Base-by-base conservation (phyloP, 2,329 filamentous ascomycete genomes). In the Fusarium cicatricum region DNA sequence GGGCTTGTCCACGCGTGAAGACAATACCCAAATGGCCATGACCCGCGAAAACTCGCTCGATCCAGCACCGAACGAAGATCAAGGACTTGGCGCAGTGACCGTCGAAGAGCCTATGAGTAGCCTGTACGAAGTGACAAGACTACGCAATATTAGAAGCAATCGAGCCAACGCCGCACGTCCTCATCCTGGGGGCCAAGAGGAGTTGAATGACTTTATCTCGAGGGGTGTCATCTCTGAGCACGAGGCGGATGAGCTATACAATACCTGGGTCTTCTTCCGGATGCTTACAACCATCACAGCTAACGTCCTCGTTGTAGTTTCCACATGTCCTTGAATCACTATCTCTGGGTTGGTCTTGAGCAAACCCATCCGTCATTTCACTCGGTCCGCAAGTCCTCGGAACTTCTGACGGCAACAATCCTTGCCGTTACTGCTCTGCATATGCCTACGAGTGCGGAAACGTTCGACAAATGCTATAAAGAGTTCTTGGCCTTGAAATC, bases 341-440 rank as follows among this genome's bases (percentile, higher is more conserved):
- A 62, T 15, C 55, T 62, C 10, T 58, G 58, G 54, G 54, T 61
- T 14, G 58, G 58, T 3, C 45, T 61, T 6, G 58, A 61, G 31
- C 58, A 61, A 26, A 61, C 55, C 2, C 58, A 84, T 59, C 72
- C 73, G 11, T 77, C 78, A 45, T 69, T 85, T 34, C 75, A 74
- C 5, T 80, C 80, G 1, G 78, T 86, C 11, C 79, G 84, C 33
- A 76, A 80, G 41, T 80, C 82, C 11, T 87, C 85, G 1, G 80
- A 82, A 1, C 71, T 86, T 11, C 74, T 87, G 11, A 81, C 82
- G 1, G 80, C 82, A 4, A 82, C 83, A 3, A 82, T 87, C 34
- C 75, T 85, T 39, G 82, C 84, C 0, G 84, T 88, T 6, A 80
- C 84, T 2, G 83, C 84, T 0, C 75, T 87, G 3, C 85, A 88